A percentile compares a stretch with the other conserved stretches of the same genome.
phyloP scores from a whole-genome alignment of 129 eudicot genomes.

The Helianthus annuus region HanXRQr2.0-SUNRISE NC_035438.2:25871825-25872324 shows the following conservation, averaged over 20 bases:
- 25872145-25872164: neutral
- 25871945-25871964: no score
- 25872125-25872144: neutral
- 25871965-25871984: no score
- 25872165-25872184: neutral
- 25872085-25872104: constrained; percentile 90
- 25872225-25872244: constrained; percentile 90
- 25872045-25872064: constrained; percentile 84
- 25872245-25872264: constrained; percentile 92
- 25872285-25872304: constrained; percentile 19
- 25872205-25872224: constrained; percentile 65
- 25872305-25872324: neutral
- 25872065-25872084: constrained; percentile 93
- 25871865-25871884: no score
- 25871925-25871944: no score
- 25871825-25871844: no score
- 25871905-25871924: no score
- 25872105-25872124: constrained; percentile 64
- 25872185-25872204: neutral
- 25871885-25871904: no score
- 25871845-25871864: no score
- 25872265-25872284: constrained; percentile 95
- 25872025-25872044: constrained; percentile 57
- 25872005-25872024: no score
- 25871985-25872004: no score